Evolutionary conservation across 768 basidiomycete genomes (phyloP), one percentile per base, ranked within the genome.

Genomic region (Calocera cornea): DNA sequence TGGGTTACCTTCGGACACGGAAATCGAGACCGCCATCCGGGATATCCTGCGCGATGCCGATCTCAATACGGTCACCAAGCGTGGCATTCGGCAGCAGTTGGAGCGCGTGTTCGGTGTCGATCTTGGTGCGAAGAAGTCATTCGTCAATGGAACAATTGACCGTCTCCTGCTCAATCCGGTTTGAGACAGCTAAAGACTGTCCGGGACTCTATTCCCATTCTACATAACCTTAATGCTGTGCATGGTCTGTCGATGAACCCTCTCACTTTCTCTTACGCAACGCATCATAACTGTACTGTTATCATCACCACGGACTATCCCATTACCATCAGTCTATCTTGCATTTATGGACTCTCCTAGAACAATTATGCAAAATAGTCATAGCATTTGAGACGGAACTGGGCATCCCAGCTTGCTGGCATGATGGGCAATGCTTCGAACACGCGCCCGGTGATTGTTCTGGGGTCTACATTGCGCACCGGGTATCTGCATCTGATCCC

Each of bases 31-130:
- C 16, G 83, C 86, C 0, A 88, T 95, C 1, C 83, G 88, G 69
- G 82, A 85, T 19, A 81, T 97, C 41, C 79, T 97, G 65, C 83
- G 82, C 19, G 77, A 80, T 16, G 92, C 92, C 0, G 92, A 98
- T 77, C 80, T 99, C 64, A 92, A 93, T 74, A 85, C 86, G 12
- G 82, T 97, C 68, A 97, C 95, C 65, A 98, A 98, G 80, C 86
- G 95, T 71, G 90, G 88, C 71, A 87, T 99, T 64, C 84, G 95
- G 41, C 81, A 86, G 67, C 84, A 86, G 73, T 80, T 99, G 38
- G 95, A 97, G 77, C 85, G 86, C 68, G 83, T 82, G 69, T 97
- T 88, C 74, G 88, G 87, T 36, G 84, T 87, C 79, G 89, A 90
- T 75, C 77, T 97, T 68, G 83, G 84, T 14, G 71, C 84, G 27